Evolutionary conservation across 83 land plant genomes (phyloP).

Genomic region (Isoetes engelmannii): DNA sequence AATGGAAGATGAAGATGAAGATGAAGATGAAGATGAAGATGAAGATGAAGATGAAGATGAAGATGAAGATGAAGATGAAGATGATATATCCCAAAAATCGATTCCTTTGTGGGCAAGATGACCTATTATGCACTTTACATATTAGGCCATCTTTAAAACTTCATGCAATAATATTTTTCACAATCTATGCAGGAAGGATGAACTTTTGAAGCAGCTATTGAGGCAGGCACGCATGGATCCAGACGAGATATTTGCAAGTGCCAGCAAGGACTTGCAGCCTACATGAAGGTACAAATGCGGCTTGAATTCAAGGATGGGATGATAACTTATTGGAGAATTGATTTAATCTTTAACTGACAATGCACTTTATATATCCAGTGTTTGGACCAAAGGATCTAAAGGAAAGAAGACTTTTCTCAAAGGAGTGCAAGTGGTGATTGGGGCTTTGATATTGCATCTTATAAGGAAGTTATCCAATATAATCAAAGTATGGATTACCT

Average conservation of each 20-base stretch:
- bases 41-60: constrained; percentile 48
- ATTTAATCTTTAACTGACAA: background rate
- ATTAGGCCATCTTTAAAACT: background rate
- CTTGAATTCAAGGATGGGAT: background rate
- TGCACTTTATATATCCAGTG: constrained; percentile 33
- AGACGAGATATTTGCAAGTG: constrained; percentile 38
- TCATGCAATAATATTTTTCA: background rate
- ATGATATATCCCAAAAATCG: constrained; percentile 30
- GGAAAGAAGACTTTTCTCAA: constrained; percentile 27
- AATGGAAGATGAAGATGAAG: constrained; percentile 64
- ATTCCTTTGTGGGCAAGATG: constrained; percentile 95
- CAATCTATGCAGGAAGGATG: constrained; percentile 34
- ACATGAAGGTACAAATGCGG: constrained; percentile 30
- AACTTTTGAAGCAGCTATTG: constrained; percentile 28
- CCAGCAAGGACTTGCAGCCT: constrained; percentile 43
- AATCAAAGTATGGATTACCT: constrained; percentile 44
- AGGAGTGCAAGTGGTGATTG: constrained; percentile 48
- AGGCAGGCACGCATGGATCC: constrained; percentile 46
- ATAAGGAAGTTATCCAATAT: constrained; percentile 42
- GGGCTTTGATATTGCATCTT: constrained; percentile 32
- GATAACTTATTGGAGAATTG: background rate
- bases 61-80: constrained; percentile 49
- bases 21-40: constrained; percentile 49
- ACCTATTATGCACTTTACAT: background rate
- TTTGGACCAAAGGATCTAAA: constrained; percentile 40